Evolutionary conservation across 768 basidiomycete species (phyloP), one percentile per base, ranked within the genome.

Genomic region (Suillus tomentosus): DNA sequence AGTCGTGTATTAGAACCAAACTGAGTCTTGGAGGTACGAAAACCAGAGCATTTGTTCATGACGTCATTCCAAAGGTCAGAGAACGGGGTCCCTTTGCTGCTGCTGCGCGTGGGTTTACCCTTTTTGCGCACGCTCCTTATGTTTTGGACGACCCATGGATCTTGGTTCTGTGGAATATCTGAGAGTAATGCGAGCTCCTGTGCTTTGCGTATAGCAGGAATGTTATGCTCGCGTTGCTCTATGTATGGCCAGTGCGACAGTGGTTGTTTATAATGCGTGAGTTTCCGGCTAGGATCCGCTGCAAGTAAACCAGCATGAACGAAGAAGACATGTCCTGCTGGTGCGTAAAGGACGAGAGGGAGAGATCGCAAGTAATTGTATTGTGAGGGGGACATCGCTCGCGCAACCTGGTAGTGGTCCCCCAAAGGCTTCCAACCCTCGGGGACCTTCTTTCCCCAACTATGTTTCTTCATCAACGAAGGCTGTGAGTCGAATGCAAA

Each of bases 251-350:
- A 71, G 60, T 81, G 84, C 3, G 91, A 85, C 19, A 96, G 82
- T 3, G 94, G 94, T 70, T 96, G 94, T 13, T 76, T 79, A 31
- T 77, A 75, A 68, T 87, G 79, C 27, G 78, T 79, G 19, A 78
- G 73, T 36, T 83, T 72, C 65, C 80, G 83, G 1, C 74, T 77
- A 3, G 93, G 89, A 71, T 96, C 86, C 6, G 81, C 83, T 0
- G 94, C 83, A 2, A 98, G 81, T 22, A 96, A 70, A 7, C 96
- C 96, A 2, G 87, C 95, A 68, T 97, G 95, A 1, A 89, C 92
- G 55, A 96, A 81, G 77, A 87, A 88, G 1, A 87, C 76, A 70
- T 96, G 92, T 3, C 90, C 84, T 3, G 82, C 82, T 0, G 94
- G 92, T 17, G 91, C 76, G 71, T 96, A 87, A 9, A 95, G 79